A percentile compares a stretch with the other conserved stretches of the same genome.
These are phyloP conservation scores for Alternaria sp. DNA, from an alignment of 2,329 filamentous ascomycete genomes.

Conservation along the genomic window DNA sequence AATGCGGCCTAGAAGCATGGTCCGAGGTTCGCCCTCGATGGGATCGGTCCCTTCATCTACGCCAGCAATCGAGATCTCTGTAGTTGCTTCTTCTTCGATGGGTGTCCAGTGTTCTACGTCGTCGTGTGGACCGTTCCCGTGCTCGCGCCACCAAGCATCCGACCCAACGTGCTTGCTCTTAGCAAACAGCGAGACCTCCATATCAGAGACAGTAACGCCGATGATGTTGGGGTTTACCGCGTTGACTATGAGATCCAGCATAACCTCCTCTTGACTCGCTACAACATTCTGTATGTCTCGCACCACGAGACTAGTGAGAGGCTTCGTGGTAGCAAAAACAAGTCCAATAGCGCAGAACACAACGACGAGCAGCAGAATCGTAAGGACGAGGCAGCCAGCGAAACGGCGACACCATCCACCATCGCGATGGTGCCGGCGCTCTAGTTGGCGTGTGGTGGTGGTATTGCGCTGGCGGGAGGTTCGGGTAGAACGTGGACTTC, in stretches of 20 bases:
- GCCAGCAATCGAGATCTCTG: conserved; percentile 24
- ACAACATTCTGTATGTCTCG: conserved; percentile 87
- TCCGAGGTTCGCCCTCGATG: conserved; percentile 73
- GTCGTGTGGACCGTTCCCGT: conserved; percentile 36
- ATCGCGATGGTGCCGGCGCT: conserved; percentile 68
- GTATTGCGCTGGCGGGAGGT: conserved; percentile 62
- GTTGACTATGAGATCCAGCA: conserved; percentile 88
- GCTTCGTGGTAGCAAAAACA: conserved; percentile 90
- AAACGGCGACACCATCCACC: conserved; percentile 73
- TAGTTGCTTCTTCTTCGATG: conserved; percentile 24
- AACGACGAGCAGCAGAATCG: conserved; percentile 80
- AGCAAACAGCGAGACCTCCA: conserved; percentile 92
- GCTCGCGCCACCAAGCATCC: conserved; percentile 56
- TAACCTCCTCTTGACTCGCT: conserved; percentile 92
- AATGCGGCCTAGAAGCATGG: conserved; percentile 91
- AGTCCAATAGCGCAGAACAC: conserved; percentile 88
- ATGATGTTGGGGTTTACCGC: conserved; percentile 95
- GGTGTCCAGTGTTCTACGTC: conserved; percentile 40
- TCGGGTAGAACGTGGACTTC: conserved; percentile 62
- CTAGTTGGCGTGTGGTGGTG: conserved; percentile 72
- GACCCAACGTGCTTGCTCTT: conserved; percentile 89
- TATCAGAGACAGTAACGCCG: conserved; percentile 82
- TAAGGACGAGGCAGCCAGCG: conserved; percentile 87
- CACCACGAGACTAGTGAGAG: conserved; percentile 80
- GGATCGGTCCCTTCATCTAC: conserved; percentile 68